Evolutionary conservation across 2,329 filamentous ascomycete species (phyloP), one percentile per base, ranked within the genome.

Genomic region (Aotearoamyces nothofagi): DNA sequence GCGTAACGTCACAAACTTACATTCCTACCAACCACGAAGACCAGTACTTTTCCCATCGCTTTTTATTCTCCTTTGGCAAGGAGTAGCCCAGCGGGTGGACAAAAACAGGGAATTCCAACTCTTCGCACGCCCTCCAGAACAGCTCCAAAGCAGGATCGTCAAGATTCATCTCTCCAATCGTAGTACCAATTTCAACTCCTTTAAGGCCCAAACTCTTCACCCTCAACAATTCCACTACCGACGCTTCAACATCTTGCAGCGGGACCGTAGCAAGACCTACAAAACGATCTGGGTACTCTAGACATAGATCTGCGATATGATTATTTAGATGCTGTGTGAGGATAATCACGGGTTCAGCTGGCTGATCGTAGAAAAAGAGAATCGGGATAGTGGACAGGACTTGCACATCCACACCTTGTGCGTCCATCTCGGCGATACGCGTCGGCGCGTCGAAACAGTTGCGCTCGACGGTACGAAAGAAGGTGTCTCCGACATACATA

Each of bases 281-380:
- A 22, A 53, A 52, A 4, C 50, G 35, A 3, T 36, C 37, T 5
- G 47, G 47, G 9, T 38, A 33, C 22, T 25, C 15, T 9, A 11
- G 22, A 20, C 47, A 50, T 2, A 50, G 31, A 1, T 16, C 32
- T 2, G 45, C 40, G 19, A 53, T 43, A 30, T 53, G 49, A 24
- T 52, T 43, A 27, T 53, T 53, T 15, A 53, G 39, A 11, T 40
- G 33, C n/a, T 39, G 32, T 7, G 49, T 48, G 4, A 53, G 41
- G n/a, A 41, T 34, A 4, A 30, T 24, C 2, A 47, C 48, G 0
- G 46, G 45, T 29, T 39, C 39, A 1, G 40, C 32, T 3, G 45
- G 44, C 24, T 50, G 44, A 33, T 53, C 50, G 33, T 53, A 53
- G 35, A 49, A 52, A 38, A 52, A 53, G n/a, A 53, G 39, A 24